A percentile compares a stretch with the other conserved stretches of the same genome.
phyloP scores from a whole-genome alignment of 768 basidiomycete species.

The Leucosporidium scottii region DNA sequence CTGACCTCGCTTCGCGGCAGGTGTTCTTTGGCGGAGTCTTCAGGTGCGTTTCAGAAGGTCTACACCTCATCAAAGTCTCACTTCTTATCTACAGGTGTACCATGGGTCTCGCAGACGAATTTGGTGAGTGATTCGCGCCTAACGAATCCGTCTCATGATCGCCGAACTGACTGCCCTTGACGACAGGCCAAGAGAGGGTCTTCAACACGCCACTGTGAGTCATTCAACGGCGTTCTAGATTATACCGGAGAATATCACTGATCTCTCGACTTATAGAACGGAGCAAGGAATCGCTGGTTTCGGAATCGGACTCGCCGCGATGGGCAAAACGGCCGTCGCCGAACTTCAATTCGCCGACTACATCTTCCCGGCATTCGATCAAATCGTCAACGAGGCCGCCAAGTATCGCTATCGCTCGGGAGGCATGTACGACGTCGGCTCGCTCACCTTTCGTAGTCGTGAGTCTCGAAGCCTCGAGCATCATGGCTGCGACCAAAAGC shows the following conservation, averaged over 20 bases:
- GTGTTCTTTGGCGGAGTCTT: conserved; percentile 94
- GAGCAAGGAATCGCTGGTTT: conserved; percentile 80
- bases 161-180: conserved; percentile 6
- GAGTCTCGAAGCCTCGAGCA: conserved; percentile 38
- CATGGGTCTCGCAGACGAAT: conserved; percentile 22
- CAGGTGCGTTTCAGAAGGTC: conserved; percentile 73
- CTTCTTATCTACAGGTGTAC: conserved; percentile 12
- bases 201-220: conserved; percentile 76
- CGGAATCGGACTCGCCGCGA: conserved; percentile 80
- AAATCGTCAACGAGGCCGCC: conserved; percentile 92
- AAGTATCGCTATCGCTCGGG: conserved; percentile 87
- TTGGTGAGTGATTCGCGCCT: background rate
- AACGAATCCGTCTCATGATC: background rate
- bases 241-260: too few relatives aligned
- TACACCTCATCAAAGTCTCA: too few relatives aligned
- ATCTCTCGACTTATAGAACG: conserved; percentile 18
- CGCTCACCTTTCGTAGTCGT: conserved; percentile 39
- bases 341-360: conserved; percentile 58
- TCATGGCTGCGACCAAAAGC: too few relatives aligned
- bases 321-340: conserved; percentile 91
- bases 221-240: too few relatives aligned
- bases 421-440: conserved; percentile 65
- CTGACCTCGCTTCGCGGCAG: conserved; percentile 43
- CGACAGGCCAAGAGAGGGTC: conserved; percentile 75
- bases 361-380: conserved; percentile 81